Conservation (phyloP, 2,329 filamentous ascomycete species). For the Botryotinia globosa region DNA sequence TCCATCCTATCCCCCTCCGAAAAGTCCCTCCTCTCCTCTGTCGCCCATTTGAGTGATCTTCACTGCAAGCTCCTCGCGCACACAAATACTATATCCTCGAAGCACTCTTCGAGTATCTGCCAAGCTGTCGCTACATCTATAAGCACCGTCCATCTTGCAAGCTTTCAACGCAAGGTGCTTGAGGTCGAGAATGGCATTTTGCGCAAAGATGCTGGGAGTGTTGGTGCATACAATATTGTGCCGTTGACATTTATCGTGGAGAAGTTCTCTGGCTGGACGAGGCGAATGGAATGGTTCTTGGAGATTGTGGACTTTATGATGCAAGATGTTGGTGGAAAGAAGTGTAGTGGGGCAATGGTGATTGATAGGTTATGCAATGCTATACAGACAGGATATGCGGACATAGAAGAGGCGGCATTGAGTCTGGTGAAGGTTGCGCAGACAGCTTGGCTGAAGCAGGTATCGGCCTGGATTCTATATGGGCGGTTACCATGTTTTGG, state of each 20-base stretch:
- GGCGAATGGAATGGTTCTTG: constrained; percentile 84
- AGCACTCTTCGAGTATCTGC: constrained; percentile 78
- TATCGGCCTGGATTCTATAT: constrained; percentile 88
- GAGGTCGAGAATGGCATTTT: constrained; percentile 80
- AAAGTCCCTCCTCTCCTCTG: constrained; percentile 72
- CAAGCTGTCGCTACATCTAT: constrained; percentile 82
- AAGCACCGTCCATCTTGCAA: constrained; percentile 67
- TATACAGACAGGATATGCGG: constrained; percentile 81
- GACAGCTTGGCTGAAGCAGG: constrained; percentile 85
- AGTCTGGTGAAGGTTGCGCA: constrained; percentile 77
- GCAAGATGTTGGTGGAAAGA: constrained; percentile 35
- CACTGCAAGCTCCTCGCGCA: constrained; percentile 70
- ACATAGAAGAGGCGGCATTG: constrained; percentile 74
- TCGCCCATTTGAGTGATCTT: constrained; percentile 73
- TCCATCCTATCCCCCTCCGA: constrained; percentile 71
- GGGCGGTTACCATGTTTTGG: constrained; percentile 78
- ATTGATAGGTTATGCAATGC: constrained; percentile 75
- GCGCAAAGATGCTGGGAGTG: constrained; percentile 69
- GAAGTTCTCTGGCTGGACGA: constrained; percentile 84
- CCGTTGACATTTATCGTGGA: constrained; percentile 80
- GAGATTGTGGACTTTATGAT: constrained; percentile 68
- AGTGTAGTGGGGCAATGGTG: constrained; percentile 66
- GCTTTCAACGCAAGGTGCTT: constrained; percentile 80
- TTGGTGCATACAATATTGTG: constrained; percentile 91
- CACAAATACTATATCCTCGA: constrained; percentile 63